Evolutionary conservation across 2,329 filamentous ascomycete genomes (phyloP), one percentile per base, ranked within the genome.

Genomic region (Talaromyces sp.): DNA sequence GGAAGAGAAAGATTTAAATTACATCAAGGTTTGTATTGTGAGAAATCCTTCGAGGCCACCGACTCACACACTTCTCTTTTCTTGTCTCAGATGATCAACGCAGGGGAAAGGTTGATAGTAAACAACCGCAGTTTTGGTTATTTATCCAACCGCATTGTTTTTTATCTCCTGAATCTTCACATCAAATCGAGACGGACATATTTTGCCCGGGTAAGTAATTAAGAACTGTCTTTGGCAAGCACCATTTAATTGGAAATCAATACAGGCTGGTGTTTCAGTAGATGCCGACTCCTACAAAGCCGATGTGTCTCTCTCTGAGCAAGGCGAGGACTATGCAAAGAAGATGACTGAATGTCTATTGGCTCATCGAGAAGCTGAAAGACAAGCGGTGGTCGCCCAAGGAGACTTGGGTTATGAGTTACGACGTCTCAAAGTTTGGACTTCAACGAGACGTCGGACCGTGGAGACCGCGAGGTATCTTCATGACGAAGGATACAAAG

Each of bases 71-170:
- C n/a, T n/a, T n/a, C n/a, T n/a, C n/a, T n/a, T n/a, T n/a, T n/a
- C 22, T 17, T 16, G 29, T 44, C 20, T 11, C 40, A 79, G 78
- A 97, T 99, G 93, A 96, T 97, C 70, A 99, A 99, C 64, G 94
- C 94, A 7, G 94, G 94, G 40, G 86, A 93, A 68, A 86, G 91
- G 62, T 88, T 99, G 68, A 88, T 93, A 64, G 93, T 97, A 74
- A 99, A 99, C 77, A 97, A 97, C 62, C 90, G 94, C 70, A 92
- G 88, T 68, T 97, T 99, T 72, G 93, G 92, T 64, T 99, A 99
- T 69, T 82, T 99, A 29, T 96, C 92, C 0, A 92, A 99, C 71
- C 86, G 94, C 55, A 99, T 99, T 61, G 93, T 99, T 50, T 99
- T 99, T 75, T 99, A 97, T 73, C 85, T 99, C 42, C 90, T 96